Percentiles rank a stretch among this genome's conserved stretches.
Conservation (phyloP, 108 stramenopile species). For the Aureococcus anophagefferens region DNA sequence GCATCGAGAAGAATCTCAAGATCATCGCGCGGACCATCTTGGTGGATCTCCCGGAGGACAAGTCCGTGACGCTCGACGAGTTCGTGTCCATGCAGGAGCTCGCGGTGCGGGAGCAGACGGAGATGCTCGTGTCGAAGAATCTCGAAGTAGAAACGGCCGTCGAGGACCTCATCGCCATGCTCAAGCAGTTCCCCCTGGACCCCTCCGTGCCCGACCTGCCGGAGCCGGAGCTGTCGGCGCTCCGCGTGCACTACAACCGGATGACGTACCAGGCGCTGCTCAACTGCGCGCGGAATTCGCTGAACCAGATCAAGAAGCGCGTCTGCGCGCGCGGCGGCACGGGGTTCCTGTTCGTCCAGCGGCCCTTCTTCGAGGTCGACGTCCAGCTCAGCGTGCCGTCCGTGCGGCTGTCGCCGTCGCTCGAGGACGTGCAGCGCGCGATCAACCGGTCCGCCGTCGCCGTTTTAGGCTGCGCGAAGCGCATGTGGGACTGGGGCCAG, state of each 20-base stretch:
- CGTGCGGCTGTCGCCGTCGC: slow-evolving; percentile 41
- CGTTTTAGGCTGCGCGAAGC: slow-evolving; percentile 39
- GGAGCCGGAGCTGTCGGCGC: background rate
- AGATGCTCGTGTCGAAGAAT: slow-evolving; percentile 22
- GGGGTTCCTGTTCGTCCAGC: slow-evolving; percentile 14
- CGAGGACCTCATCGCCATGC: slow-evolving; percentile 35
- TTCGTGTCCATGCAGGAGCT: slow-evolving; percentile 43
- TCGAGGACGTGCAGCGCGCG: slow-evolving; percentile 50
- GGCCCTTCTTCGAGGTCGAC: slow-evolving; percentile 55
- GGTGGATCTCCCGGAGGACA: slow-evolving; percentile 41
- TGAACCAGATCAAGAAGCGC: slow-evolving; percentile 38
- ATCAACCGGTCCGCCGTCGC: slow-evolving; percentile 40
- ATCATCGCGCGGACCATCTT: slow-evolving; percentile 26
- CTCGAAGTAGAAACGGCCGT: slow-evolving; percentile 46
- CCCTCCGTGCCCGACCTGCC: background rate
- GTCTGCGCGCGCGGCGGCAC: slow-evolving; percentile 16
- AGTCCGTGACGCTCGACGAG: slow-evolving; percentile 41
- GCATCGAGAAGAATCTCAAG: slow-evolving; percentile 55
- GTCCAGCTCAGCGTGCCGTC: slow-evolving; percentile 53
- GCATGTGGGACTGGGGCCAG: slow-evolving; percentile 34
- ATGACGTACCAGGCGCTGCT: slow-evolving; percentile 42
- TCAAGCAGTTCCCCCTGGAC: slow-evolving; percentile 17
- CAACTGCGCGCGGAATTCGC: slow-evolving; percentile 34
- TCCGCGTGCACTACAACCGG: slow-evolving; percentile 29
- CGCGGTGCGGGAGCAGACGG: slow-evolving; percentile 7